Conservation (phyloP, 2,329 filamentous ascomycete genomes). For the Fusarium sp. region DNA sequence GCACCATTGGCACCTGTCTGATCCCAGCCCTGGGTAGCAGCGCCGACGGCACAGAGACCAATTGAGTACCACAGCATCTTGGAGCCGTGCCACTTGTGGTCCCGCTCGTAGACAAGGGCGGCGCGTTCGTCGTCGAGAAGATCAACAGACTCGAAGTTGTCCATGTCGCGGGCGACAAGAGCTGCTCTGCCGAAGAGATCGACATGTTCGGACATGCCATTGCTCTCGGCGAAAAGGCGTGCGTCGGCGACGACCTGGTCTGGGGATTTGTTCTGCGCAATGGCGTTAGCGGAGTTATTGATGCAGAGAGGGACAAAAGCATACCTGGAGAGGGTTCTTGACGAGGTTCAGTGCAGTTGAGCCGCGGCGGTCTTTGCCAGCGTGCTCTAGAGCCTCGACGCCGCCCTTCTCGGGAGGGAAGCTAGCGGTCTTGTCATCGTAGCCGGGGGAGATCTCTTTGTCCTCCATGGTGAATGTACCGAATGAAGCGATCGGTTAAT, state of each 20-base stretch:
- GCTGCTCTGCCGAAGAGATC: constrained; percentile 28
- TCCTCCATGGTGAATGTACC: constrained; percentile 18
- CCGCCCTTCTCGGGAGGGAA: constrained; percentile 18
- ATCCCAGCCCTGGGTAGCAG: constrained; percentile 77
- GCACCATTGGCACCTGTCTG: constrained; percentile 73
- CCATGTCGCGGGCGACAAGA: constrained; percentile 20
- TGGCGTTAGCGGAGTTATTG: fast-evolving
- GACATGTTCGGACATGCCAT: constrained; percentile 33
- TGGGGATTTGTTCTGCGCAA: neutral
- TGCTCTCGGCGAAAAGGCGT: constrained; percentile 10
- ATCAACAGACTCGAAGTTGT: constrained; percentile 6
- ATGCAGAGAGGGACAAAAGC: fast-evolving
- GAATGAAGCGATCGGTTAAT: neutral
- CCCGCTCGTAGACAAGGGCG: constrained; percentile 70
- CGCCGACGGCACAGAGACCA: constrained; percentile 74
- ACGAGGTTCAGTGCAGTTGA: constrained; percentile 22
- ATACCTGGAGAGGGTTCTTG: constrained; percentile 24
- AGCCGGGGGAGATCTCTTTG: constrained; percentile 25
- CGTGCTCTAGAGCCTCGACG: constrained; percentile 23
- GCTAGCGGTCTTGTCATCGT: constrained; percentile 18
- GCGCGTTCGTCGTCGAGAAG: constrained; percentile 46
- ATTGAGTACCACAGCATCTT: constrained; percentile 75
- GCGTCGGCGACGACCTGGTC: constrained; percentile 19
- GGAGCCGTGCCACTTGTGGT: constrained; percentile 76
- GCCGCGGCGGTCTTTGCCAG: constrained; percentile 10